Evolutionary conservation across 2,329 filamentous ascomycete species (phyloP).

Genomic region (Penicillium digitatum): DNA sequence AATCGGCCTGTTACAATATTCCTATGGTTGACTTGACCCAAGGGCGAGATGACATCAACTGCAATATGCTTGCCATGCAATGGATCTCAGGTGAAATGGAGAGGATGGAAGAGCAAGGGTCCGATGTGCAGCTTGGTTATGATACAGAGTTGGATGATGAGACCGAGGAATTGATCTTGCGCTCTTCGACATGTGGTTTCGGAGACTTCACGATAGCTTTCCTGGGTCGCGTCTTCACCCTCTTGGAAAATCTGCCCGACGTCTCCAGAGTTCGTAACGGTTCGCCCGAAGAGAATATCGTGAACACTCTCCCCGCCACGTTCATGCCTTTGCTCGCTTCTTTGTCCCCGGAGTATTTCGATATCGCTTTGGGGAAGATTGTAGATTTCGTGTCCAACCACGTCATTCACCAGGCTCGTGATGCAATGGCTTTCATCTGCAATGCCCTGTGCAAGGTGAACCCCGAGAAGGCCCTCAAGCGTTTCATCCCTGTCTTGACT

Average conservation of each 20-base stretch:
- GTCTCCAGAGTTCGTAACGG: constrained; percentile 80
- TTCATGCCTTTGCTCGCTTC: constrained; percentile 87
- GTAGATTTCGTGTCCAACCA: constrained; percentile 87
- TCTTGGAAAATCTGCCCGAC: constrained; percentile 92
- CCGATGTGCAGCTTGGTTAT: constrained; percentile 82
- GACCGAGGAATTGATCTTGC: constrained; percentile 80
- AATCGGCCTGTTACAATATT: constrained; percentile 93
- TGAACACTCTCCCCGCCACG: constrained; percentile 89
- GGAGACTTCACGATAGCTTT: constrained; percentile 89
- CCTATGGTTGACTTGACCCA: constrained; percentile 79
- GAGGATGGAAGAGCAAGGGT: constrained; percentile 82
- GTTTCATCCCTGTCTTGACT: constrained; percentile 84
- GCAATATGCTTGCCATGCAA: constrained; percentile 74
- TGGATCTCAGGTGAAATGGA: constrained; percentile 96
- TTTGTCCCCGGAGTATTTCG: constrained; percentile 87
- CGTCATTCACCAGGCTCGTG: constrained; percentile 92
- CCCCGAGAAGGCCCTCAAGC: constrained; percentile 85
- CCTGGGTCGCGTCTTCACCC: constrained; percentile 88
- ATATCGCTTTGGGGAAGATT: constrained; percentile 86
- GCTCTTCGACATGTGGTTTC: constrained; percentile 91
- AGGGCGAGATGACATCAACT: constrained; percentile 63
- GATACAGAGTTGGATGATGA: constrained; percentile 74
- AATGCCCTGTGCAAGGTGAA: constrained; percentile 95
- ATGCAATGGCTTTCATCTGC: constrained; percentile 98
- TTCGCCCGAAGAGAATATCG: constrained; percentile 93